Percentiles rank a stretch among this genome's conserved stretches.
Evolutionary conservation across 2,329 filamentous ascomycete species (phyloP).

Genomic region (Fusarium begoniae): DNA sequence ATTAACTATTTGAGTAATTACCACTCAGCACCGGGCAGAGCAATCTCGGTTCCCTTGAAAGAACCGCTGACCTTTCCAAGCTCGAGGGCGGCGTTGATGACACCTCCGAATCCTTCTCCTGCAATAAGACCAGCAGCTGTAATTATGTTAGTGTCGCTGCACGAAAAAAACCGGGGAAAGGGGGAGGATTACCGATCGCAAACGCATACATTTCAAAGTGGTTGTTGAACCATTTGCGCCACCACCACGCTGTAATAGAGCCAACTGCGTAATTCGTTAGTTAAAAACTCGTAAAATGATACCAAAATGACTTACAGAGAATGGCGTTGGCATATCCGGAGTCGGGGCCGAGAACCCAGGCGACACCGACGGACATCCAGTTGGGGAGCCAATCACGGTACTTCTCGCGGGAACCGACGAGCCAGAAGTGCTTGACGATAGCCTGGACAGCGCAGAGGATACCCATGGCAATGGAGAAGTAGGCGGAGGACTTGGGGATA

Average conservation of each 20-base stretch:
- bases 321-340: constrained; percentile 64
- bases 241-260: constrained; percentile 60
- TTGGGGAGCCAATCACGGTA: constrained; percentile 68
- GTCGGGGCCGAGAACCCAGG: constrained; percentile 66
- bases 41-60: constrained; percentile 33
- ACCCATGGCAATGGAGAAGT: constrained; percentile 66
- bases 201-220: constrained; percentile 66
- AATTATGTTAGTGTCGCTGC: too few relatives aligned
- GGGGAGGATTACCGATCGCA: too few relatives aligned
- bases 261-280: constrained; percentile 49
- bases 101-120: constrained; percentile 70
- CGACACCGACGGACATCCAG: constrained; percentile 69
- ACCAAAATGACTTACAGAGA: constrained; percentile 43
- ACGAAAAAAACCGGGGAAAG: too few relatives aligned
- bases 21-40: constrained; percentile 24
- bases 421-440: constrained; percentile 62
- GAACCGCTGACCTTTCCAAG: constrained; percentile 47
- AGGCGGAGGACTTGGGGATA: constrained; percentile 62
- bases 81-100: constrained; percentile 63
- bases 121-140: constrained; percentile 71
- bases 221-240: constrained; percentile 61
- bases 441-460: constrained; percentile 61
- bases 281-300: neutral
- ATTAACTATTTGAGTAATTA: constrained; percentile 11
- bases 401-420: constrained; percentile 61